Percentiles rank a stretch among this genome's conserved stretches.
Conservation (phyloP, 805 yeast genomes). For the Lachancea lanzarotensis region DNA sequence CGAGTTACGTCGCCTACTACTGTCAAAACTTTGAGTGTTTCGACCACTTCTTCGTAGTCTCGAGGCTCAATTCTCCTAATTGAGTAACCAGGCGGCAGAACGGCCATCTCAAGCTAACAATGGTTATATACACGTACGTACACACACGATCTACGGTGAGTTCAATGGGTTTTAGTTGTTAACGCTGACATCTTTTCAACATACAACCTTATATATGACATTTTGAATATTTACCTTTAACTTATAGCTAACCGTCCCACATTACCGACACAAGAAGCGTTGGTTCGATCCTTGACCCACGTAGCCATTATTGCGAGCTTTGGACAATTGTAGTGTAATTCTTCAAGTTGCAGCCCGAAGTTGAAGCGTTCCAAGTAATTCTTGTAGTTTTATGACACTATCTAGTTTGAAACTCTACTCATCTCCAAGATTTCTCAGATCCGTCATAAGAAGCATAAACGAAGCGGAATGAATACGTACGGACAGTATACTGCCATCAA, state of each 20-base stretch:
- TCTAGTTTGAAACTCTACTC: background rate
- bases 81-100: constrained; percentile 59
- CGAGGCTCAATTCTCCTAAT: constrained; percentile 49
- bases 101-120: background rate
- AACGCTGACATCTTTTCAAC: too few relatives aligned
- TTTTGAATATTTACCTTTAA: too few relatives aligned
- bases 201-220: too few relatives aligned
- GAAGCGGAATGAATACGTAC: constrained; percentile 27
- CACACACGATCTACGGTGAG: background rate
- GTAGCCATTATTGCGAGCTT: background rate
- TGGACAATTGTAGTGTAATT: background rate
- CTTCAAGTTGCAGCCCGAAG: too few relatives aligned
- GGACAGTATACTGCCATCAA: constrained; percentile 28
- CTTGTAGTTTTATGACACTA: background rate
- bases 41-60: constrained; percentile 59
- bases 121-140: background rate
- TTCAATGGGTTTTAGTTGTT: too few relatives aligned
- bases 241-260: background rate
- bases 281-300: background rate
- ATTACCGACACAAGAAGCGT: background rate
- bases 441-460: constrained; percentile 16
- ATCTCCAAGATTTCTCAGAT: too few relatives aligned
- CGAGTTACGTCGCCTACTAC: constrained; percentile 68
- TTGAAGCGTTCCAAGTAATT: too few relatives aligned
- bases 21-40: constrained; percentile 63